Conservation (phyloP, 2,329 filamentous ascomycete genomes). For the Cercospora sesami region DNA sequence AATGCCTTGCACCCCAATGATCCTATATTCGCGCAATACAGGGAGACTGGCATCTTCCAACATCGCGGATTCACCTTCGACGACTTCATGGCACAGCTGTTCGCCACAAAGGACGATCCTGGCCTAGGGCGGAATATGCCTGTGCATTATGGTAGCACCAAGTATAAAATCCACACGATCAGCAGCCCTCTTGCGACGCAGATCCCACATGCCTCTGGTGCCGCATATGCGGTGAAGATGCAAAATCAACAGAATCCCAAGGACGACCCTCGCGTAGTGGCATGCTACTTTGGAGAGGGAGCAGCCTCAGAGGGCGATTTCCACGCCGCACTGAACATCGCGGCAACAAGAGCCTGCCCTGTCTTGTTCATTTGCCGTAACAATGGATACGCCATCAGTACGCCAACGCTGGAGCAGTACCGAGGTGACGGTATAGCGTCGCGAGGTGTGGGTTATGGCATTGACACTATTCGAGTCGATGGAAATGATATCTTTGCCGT, state of each 20-base stretch:
- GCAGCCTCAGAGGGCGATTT: constrained; percentile 91
- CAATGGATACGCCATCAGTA: constrained; percentile 89
- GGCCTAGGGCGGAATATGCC: constrained; percentile 93
- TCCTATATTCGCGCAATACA: constrained; percentile 90
- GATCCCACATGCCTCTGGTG: constrained; percentile 82
- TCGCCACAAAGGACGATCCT: constrained; percentile 78
- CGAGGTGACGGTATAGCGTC: constrained; percentile 88
- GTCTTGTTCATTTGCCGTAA: constrained; percentile 90
- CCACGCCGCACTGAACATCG: constrained; percentile 86
- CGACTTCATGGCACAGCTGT: constrained; percentile 94
- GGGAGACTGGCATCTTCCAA: constrained; percentile 87
- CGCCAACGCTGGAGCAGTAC: constrained; percentile 86
- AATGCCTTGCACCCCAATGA: constrained; percentile 81
- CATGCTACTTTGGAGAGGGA: constrained; percentile 87
- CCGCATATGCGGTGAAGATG: constrained; percentile 83
- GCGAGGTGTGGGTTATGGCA: constrained; percentile 85
- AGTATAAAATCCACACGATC: constrained; percentile 85
- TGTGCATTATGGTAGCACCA: constrained; percentile 85
- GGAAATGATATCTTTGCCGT: constrained; percentile 95
- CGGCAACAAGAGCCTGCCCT: constrained; percentile 82
- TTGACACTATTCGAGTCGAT: constrained; percentile 87
- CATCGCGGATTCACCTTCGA: constrained; percentile 83
- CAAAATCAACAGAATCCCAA: constrained; percentile 72
- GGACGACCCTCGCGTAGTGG: constrained; percentile 66
- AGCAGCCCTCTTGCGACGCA: constrained; percentile 85